phyloP scores from a whole-genome alignment of 257 asterid genomes.

The Solanum lycopersicoides region DNA sequence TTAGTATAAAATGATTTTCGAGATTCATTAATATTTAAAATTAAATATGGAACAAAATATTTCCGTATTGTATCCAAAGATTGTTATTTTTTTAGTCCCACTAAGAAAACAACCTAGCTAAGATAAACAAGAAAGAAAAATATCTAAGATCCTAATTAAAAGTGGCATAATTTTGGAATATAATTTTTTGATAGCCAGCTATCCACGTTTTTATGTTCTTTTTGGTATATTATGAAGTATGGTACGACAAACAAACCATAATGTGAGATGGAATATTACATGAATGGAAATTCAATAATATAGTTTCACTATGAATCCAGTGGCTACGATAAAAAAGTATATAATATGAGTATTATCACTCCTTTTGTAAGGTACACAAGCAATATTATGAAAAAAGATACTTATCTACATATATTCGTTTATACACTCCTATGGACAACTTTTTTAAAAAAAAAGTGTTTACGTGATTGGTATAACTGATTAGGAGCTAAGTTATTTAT shows the following conservation, averaged over 20 bases:
- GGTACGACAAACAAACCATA: neutral
- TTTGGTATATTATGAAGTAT: neutral
- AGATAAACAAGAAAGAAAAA: neutral
- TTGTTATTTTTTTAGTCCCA: neutral
- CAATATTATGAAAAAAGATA: slow-evolving; percentile 3
- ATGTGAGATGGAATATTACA: neutral
- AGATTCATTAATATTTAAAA: neutral
- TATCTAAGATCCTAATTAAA: neutral
- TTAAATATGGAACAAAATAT: neutral
- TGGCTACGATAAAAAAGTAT: slow-evolving; percentile 8
- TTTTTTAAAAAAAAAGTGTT: neutral
- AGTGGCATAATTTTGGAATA: neutral
- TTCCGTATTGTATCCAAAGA: neutral
- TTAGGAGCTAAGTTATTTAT: neutral
- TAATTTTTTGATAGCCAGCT: neutral
- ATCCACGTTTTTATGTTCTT: neutral
- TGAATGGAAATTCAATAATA: neutral
- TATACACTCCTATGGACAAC: neutral
- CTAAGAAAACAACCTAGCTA: neutral
- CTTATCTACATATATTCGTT: neutral
- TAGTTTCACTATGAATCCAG: slow-evolving; percentile 1
- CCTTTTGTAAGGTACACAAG: slow-evolving; percentile 5
- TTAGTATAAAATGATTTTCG: neutral
- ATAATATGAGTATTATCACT: neutral
- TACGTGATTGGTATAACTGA: neutral